phyloP scores from a whole-genome alignment of 148 eudicot species.

The Salicornia ramosissima region DNA sequence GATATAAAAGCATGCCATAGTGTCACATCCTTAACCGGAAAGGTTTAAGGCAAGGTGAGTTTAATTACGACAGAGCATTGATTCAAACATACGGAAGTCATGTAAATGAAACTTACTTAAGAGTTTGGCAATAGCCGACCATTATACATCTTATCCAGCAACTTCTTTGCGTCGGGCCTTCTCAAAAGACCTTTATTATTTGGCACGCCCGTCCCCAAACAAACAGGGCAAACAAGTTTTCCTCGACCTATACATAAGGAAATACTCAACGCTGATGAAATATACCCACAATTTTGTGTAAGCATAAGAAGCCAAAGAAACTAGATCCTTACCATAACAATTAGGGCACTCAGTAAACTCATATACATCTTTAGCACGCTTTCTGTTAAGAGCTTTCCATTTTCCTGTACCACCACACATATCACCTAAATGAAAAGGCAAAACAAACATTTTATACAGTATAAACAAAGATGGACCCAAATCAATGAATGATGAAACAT shows the following conservation, averaged over 20 bases:
- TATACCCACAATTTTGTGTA: neutral
- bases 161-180: slow-evolving; percentile 71
- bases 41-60: neutral
- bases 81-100: slow-evolving; percentile 6
- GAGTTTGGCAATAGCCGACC: slow-evolving; percentile 77
- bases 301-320: slow-evolving; percentile 6
- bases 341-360: slow-evolving; percentile 97
- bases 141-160: slow-evolving; percentile 97
- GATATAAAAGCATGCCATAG: too few relatives aligned
- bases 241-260: slow-evolving; percentile 65
- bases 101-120: slow-evolving; percentile 41
- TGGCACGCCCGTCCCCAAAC: slow-evolving; percentile 92
- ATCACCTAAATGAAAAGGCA: slow-evolving; percentile 76
- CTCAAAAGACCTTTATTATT: slow-evolving; percentile 96
- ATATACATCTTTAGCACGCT: slow-evolving; percentile 94
- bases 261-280: neutral
- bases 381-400: slow-evolving; percentile 97
- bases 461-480: neutral
- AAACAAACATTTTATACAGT: slow-evolving; percentile 37
- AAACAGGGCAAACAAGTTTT: slow-evolving; percentile 94
- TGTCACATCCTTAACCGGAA: too few relatives aligned
- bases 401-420: slow-evolving; percentile 99
- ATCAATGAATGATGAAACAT: neutral
- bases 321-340: slow-evolving; percentile 64
- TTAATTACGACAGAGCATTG: neutral